These are phyloP conservation scores for Quercus dentata DNA, from an alignment of 306 rosid genomes.

Conservation along the genomic window DNA sequence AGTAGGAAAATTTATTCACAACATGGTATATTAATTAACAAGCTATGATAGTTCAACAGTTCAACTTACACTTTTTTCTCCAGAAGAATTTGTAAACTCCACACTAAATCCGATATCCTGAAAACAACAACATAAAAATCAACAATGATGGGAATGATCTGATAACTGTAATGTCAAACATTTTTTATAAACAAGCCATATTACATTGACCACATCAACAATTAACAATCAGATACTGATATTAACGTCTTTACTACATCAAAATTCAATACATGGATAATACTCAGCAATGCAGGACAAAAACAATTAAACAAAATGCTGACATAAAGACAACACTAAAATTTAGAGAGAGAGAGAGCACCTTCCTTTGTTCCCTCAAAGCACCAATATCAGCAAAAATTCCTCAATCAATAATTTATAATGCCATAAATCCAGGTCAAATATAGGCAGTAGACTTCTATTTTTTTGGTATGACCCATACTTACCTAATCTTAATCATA, in stretches of 20 bases:
- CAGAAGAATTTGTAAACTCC: slow-evolving; percentile 73
- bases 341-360: not conserved
- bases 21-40: not conserved
- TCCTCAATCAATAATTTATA: not conserved
- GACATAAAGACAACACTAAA: not conserved
- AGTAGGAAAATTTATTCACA: not conserved
- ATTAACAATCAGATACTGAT: too few species aligned
- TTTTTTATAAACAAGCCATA: not conserved
- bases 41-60: slow-evolving; percentile 20
- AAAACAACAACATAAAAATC: slow-evolving; percentile 24
- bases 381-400: not conserved
- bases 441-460: not conserved
- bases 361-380: not conserved
- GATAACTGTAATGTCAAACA: not conserved
- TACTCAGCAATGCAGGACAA: not conserved
- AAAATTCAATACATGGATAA: not conserved
- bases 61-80: slow-evolving; percentile 74
- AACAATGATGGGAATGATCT: not conserved
- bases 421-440: not conserved
- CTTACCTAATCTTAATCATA: too few species aligned
- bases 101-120: slow-evolving; percentile 95
- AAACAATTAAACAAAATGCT: not conserved
- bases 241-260: too few species aligned
- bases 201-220: not conserved
- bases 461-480: too few species aligned